phyloP scores from a whole-genome alignment of 371 early-diverging fungal species.

The Capillidium rhysosporum region DNA sequence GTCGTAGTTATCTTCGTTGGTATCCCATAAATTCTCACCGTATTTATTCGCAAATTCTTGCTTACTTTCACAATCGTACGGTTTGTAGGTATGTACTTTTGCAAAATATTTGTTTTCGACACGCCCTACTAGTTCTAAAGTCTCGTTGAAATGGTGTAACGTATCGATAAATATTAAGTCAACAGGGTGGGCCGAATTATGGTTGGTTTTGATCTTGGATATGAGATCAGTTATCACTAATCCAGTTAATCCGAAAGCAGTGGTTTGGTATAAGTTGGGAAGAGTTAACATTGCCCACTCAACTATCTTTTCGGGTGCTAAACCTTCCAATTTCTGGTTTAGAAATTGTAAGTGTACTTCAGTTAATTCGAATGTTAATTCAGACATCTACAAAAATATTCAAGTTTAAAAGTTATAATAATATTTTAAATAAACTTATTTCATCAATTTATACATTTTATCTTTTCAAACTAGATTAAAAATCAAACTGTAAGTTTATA shows the following conservation, averaged over 20 bases:
- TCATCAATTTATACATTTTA: too few relatives aligned
- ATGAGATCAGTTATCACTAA: conserved; percentile 59
- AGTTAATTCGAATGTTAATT: conserved; percentile 15
- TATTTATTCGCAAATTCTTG: conserved; percentile 47
- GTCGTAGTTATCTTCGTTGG: conserved; percentile 63
- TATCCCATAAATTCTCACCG: conserved; percentile 64
- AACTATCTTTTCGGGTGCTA: conserved; percentile 61
- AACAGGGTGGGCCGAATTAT: conserved; percentile 22
- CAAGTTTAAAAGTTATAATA: conserved; percentile 6
- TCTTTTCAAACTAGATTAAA: too few relatives aligned
- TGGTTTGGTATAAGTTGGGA: conserved; percentile 71
- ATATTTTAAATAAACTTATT: background rate
- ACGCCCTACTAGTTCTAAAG: conserved; percentile 48
- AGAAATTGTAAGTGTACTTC: conserved; percentile 37
- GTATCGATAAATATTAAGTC: conserved; percentile 86
- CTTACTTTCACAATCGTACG: conserved; percentile 27
- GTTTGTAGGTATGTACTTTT: conserved; percentile 51
- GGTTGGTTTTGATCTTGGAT: conserved; percentile 20
- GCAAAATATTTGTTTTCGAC: conserved; percentile 44
- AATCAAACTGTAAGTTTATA: too few relatives aligned
- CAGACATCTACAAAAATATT: too few relatives aligned
- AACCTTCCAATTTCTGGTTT: conserved; percentile 30
- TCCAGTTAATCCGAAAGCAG: conserved; percentile 67
- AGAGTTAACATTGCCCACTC: conserved; percentile 70
- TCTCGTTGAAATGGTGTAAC: conserved; percentile 79